Evolutionary conservation across 352 stramenopile species (phyloP), one percentile per base, ranked within the genome.

Genomic region (Globisporangium nagaii): DNA sequence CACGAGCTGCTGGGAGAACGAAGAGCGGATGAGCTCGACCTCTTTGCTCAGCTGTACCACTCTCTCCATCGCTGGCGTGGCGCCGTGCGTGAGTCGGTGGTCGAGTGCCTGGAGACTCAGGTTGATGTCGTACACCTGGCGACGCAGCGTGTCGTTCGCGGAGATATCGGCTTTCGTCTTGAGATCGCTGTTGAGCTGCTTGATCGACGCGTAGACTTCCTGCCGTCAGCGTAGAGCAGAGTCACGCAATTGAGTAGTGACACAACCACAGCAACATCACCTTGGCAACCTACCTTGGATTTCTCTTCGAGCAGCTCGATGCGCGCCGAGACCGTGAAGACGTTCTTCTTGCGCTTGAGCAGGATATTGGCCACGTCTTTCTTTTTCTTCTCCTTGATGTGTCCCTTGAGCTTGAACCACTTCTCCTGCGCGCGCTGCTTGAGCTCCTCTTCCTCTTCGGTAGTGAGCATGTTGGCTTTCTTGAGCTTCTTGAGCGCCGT

Each of bases 271-370:
- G 13, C n/a, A 42, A 28, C n/a, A n/a, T n/a, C n/a, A n/a, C n/a
- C n/a, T n/a, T n/a, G n/a, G n/a, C n/a, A 12, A 28, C 36, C 47
- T 31, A 71, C 67, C 34, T 70, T 65, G 1, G 79, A 89, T 41
- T 89, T 89, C 10, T 89, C 79, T 24, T 89, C 79, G 0, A 89
- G 63, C 13, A 89, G 57, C 51, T 89, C 79, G 47, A 89, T 86
- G 25, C 79, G 68, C 6, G 77, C 79, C 9, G 79, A 89, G 5
- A 89, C 76, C 1, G 79, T 89, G 46, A 89, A 89, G 4, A 89
- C 75, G 19, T 87, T 89, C 42, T 89, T 89, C 63, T 89, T 89
- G 47, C 79, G 79, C 58, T 85, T 89, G 42, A 89, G 68, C 31
- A 87, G 32, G 44, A 89, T 89, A 37, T 85, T 89, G 5, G 75